A percentile compares a stretch with the other conserved stretches of the same genome.
phyloP scores from a whole-genome alignment of 495 filamentous ascomycete species.

The Elasticomyces elasticus region DNA sequence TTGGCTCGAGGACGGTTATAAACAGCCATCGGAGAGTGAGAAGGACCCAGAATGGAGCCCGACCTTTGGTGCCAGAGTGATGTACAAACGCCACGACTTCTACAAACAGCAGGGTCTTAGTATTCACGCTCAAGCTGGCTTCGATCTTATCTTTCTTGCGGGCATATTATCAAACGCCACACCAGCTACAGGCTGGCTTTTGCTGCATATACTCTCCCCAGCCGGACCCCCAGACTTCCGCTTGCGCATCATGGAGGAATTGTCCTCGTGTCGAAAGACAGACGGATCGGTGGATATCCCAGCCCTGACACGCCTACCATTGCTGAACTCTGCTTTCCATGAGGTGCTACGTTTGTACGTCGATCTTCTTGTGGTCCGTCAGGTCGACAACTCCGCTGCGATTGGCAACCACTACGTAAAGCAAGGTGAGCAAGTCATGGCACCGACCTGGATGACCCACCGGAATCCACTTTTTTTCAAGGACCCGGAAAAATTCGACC shows the following conservation, averaged over 20 bases:
- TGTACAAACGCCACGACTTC: slow-evolving; percentile 7
- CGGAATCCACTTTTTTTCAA: background rate
- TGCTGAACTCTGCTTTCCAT: slow-evolving; percentile 33
- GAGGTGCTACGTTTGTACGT: slow-evolving; percentile 34
- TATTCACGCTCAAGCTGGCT: slow-evolving; percentile 2
- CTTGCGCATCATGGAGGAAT: background rate
- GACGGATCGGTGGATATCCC: slow-evolving; percentile 21
- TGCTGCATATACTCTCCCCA: slow-evolving; percentile 6
- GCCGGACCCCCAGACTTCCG: background rate
- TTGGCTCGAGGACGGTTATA: slow-evolving; percentile 5
- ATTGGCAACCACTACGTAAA: background rate
- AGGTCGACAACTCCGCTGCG: slow-evolving; percentile 1
- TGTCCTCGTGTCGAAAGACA: background rate
- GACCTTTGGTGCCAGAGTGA: slow-evolving; percentile 5
- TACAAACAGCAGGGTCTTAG: slow-evolving; percentile 6
- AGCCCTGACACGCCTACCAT: slow-evolving; percentile 27
- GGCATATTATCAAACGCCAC: slow-evolving; percentile 9
- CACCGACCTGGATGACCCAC: slow-evolving; percentile 5
- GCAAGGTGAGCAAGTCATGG: slow-evolving; percentile 6
- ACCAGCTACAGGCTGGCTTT: slow-evolving; percentile 2
- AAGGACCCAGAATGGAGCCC: slow-evolving; percentile 10
- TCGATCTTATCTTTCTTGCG: slow-evolving; percentile 17
- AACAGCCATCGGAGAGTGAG: background rate
- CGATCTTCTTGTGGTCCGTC: slow-evolving; percentile 20
- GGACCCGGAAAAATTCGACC: background rate